Evolutionary conservation across 139 green algal species (phyloP), one percentile per base, ranked within the genome.

Genomic region (Chlorella sp.): DNA sequence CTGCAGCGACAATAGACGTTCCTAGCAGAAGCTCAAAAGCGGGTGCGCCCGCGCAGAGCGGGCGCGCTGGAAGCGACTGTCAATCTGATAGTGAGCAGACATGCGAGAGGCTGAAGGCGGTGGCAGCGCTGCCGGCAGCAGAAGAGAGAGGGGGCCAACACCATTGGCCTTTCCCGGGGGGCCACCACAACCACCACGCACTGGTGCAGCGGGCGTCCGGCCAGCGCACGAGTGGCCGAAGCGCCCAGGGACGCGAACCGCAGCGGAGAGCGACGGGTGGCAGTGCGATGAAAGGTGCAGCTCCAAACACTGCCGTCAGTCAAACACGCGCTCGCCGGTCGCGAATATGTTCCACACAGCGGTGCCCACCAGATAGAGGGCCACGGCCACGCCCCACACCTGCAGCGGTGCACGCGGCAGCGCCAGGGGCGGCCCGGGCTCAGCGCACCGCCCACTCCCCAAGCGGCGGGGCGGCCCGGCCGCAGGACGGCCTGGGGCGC

Each of bases 301-400:
- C n/a, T n/a, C n/a, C n/a, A n/a, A n/a, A n/a, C n/a, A 33, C 7
- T 46, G 27, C 35, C 8, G 15, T 81, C 55, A 97, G 56, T 97
- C 93, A 68, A 98, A 90, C 53, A 98, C 86, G 8, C 77, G 64
- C 85, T 98, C 94, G 19, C 95, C 95, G 0, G 95, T 98, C 8
- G 90, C 76, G 56, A 96, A 94, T 17, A 90, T 31, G 42, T 97
- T 95, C 95, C 95, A 99, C 9, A 98, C 84, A 3, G 96, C 77
- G 0, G 94, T 96, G 33, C 96, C 96, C 5, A 97, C 67, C 12
- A 98, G 67, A 84, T 99, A 98, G n/a, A 98, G 78, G 8, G n/a
- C 82, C 7, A 99, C 91, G 0, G 96, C 92, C 29, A 98, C 89
- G 7, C 71, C 48, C 93, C 94, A 98, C 48, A 98, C 93, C 66